Conservation (phyloP, 129 eudicot species). For the Mikania micrantha region DNA sequence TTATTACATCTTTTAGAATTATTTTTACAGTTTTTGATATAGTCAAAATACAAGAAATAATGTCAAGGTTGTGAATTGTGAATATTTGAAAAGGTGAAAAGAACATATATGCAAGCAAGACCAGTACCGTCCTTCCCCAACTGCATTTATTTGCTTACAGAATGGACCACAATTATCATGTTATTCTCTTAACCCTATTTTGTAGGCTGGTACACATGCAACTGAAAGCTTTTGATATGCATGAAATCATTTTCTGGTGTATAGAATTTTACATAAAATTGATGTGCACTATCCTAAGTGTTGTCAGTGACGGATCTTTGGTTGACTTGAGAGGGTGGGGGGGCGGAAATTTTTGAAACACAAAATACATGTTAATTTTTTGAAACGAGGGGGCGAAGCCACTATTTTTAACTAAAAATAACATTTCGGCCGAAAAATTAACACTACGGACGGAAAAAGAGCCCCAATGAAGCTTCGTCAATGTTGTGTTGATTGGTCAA, state of each 20-base stretch:
- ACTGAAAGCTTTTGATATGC: slow-evolving; percentile 21
- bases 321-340: too few relatives aligned
- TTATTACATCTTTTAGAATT: background rate
- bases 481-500: background rate
- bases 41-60: slow-evolving; percentile 20
- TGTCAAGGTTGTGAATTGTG: slow-evolving; percentile 10
- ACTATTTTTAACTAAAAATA: too few relatives aligned
- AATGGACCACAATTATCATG: slow-evolving; percentile 31
- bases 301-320: too few relatives aligned
- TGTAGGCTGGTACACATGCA: slow-evolving; percentile 24
- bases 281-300: background rate
- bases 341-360: too few relatives aligned
- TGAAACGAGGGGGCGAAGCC: too few relatives aligned
- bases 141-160: slow-evolving; percentile 31
- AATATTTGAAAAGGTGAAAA: slow-evolving; percentile 13
- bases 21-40: background rate
- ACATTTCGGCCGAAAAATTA: too few relatives aligned
- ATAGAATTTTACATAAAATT: background rate
- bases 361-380: too few relatives aligned
- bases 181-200: slow-evolving; percentile 5
- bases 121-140: slow-evolving; percentile 27
- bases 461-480: too few relatives aligned
- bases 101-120: slow-evolving; percentile 12
- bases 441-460: too few relatives aligned
- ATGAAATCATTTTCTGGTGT: slow-evolving; percentile 6